phyloP scores from a whole-genome alignment of 2,329 filamentous ascomycete genomes.

The Colletotrichum tabaci region DNA sequence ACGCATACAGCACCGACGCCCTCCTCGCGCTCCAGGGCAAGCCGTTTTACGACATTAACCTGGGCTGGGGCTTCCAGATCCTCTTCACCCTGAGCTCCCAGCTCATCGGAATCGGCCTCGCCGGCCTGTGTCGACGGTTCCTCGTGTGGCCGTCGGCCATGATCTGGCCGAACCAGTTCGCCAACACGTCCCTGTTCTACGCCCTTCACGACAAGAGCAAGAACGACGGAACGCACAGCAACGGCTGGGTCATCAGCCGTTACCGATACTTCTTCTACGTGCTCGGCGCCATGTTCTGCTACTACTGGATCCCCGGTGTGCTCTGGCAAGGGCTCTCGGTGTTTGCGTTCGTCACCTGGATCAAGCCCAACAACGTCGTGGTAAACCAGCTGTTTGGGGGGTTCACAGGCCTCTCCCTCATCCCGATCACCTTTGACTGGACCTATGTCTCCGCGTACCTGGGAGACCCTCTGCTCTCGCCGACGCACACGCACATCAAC shows the following conservation, averaged over 20 bases:
- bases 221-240: conserved; percentile 55
- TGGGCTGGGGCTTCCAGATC: conserved; percentile 70
- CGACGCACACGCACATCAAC: conserved; percentile 35
- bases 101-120: conserved; percentile 73
- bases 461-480: conserved; percentile 48
- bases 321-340: conserved; percentile 65
- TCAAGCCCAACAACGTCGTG: conserved; percentile 70
- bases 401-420: conserved; percentile 70
- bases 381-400: conserved; percentile 75
- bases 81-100: conserved; percentile 72
- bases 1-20: conserved; percentile 58
- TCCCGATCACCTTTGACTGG: conserved; percentile 73
- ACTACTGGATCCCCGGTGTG: conserved; percentile 69
- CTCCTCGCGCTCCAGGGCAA: conserved; percentile 57
- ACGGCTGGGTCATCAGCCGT: conserved; percentile 59
- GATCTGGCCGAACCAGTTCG: conserved; percentile 71
- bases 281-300: conserved; percentile 58
- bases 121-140: conserved; percentile 69
- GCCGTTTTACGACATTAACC: conserved; percentile 61
- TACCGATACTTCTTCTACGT: conserved; percentile 56
- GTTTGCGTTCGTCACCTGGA: conserved; percentile 72
- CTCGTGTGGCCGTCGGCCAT: conserved; percentile 73
- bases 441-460: conserved; percentile 60
- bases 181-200: conserved; percentile 63
- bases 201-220: conserved; percentile 59